phyloP scores from a whole-genome alignment of 202 grass and related monocot genomes.

The Musa balbisiana region DNA sequence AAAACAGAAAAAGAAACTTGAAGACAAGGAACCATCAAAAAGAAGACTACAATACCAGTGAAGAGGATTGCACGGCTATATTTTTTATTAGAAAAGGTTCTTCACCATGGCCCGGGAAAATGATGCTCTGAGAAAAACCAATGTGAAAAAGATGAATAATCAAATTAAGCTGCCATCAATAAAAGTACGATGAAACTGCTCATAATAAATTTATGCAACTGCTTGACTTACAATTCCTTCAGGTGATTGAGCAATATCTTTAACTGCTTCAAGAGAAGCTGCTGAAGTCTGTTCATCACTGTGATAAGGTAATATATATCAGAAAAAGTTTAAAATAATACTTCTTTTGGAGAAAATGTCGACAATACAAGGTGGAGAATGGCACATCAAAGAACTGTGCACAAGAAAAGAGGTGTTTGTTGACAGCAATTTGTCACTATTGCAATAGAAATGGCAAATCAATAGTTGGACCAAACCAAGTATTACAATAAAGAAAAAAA shows the following conservation, averaged over 20 bases:
- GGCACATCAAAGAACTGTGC: neutral
- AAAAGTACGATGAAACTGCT: neutral
- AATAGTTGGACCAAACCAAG: neutral
- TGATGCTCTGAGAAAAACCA: constrained; percentile 45
- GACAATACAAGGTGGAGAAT: neutral
- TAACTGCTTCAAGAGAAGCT: constrained; percentile 46
- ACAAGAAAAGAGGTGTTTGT: too few relatives aligned
- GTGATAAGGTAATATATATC: constrained; percentile 20
- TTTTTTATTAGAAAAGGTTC: constrained; percentile 52
- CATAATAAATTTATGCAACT: constrained; percentile 7
- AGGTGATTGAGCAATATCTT: constrained; percentile 50
- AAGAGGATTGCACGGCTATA: constrained; percentile 57
- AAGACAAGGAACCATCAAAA: neutral
- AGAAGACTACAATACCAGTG: constrained; percentile 38
- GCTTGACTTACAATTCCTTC: constrained; percentile 59
- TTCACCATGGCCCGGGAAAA: constrained; percentile 62
- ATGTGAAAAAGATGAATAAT: constrained; percentile 1
- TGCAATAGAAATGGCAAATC: too few relatives aligned
- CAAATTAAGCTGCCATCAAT: neutral
- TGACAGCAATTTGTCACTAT: too few relatives aligned
- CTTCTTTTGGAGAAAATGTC: neutral
- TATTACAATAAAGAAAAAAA: neutral
- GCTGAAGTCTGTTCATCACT: constrained; percentile 70
- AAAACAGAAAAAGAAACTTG: neutral
- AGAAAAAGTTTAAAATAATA: neutral